Percentiles rank a stretch among this genome's conserved stretches.
phyloP scores from a whole-genome alignment of 192 early-diverging fungal genomes.

The Phycomyces nitens region DNA sequence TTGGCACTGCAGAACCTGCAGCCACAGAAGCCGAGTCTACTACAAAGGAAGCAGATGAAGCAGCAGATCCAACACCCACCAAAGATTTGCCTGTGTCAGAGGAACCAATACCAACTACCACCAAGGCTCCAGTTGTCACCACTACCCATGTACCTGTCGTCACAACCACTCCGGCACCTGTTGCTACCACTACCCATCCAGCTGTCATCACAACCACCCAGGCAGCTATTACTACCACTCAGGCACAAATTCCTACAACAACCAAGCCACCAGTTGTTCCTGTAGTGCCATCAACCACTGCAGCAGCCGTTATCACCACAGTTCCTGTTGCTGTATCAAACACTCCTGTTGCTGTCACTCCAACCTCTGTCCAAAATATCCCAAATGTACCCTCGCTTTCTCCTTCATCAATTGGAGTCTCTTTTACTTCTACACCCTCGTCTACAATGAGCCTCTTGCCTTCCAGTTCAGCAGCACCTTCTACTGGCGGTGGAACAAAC shows the following conservation, averaged over 20 bases:
- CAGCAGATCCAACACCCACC: not conserved
- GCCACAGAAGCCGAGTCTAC: not conserved
- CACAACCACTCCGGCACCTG: not conserved
- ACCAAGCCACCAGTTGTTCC: not conserved
- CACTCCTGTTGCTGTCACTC: not conserved
- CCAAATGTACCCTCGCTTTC: not conserved
- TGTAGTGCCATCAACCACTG: not conserved
- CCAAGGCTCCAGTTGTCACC: not conserved
- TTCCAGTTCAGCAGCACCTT: slow-evolving; percentile 2
- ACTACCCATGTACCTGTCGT: not conserved
- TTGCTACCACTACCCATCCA: not conserved
- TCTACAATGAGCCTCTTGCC: not conserved
- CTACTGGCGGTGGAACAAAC: slow-evolving; percentile 1
- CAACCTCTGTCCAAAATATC: not conserved
- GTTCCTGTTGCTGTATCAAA: not conserved
- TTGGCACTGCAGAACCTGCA: no score
- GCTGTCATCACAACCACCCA: not conserved
- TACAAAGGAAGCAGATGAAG: not conserved
- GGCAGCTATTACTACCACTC: not conserved
- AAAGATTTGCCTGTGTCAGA: not conserved
- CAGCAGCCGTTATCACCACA: not conserved
- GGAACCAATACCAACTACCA: not conserved
- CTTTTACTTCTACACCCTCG: not conserved
- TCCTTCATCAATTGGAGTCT: not conserved
- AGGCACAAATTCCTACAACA: not conserved